Conservation (phyloP, 352 stramenopile species). For the Globisporangium barbulae region DNA sequence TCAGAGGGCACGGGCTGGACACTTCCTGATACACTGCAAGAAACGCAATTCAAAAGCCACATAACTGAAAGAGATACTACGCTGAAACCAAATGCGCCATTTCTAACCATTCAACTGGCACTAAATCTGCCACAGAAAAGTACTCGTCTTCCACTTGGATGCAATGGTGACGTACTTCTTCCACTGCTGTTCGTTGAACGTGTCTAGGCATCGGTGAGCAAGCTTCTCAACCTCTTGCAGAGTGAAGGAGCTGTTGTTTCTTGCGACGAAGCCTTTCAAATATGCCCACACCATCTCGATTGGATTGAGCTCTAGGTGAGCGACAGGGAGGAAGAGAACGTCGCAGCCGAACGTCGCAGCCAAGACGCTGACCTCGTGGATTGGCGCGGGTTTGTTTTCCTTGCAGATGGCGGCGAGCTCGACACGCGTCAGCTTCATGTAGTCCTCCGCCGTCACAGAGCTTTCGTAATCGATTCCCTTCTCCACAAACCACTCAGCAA, state of each 20-base stretch:
- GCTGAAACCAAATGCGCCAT: too few species aligned
- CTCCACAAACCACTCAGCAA: background rate
- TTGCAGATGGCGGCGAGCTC: background rate
- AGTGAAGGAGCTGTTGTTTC: background rate
- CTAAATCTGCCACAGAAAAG: too few species aligned
- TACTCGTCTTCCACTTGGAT: too few species aligned
- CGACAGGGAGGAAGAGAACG: background rate
- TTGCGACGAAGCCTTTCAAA: slow-evolving; percentile 2
- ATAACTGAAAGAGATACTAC: too few species aligned
- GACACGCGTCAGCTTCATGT: background rate
- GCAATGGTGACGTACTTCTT: too few species aligned
- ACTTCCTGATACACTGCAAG: too few species aligned
- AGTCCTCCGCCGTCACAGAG: background rate
- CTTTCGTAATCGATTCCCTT: background rate
- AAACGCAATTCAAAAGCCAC: too few species aligned
- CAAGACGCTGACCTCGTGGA: background rate
- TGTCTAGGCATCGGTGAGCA: background rate
- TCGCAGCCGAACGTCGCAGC: background rate
- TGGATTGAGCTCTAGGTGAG: background rate
- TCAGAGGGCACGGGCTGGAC: too few species aligned
- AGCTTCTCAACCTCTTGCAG: background rate
- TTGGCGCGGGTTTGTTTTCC: background rate
- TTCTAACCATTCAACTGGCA: too few species aligned
- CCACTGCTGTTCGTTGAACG: too few species aligned
- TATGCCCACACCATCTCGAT: slow-evolving; percentile 4